Evolutionary conservation across 352 stramenopile genomes (phyloP).

Genomic region (Globisporangium apiculatum): DNA sequence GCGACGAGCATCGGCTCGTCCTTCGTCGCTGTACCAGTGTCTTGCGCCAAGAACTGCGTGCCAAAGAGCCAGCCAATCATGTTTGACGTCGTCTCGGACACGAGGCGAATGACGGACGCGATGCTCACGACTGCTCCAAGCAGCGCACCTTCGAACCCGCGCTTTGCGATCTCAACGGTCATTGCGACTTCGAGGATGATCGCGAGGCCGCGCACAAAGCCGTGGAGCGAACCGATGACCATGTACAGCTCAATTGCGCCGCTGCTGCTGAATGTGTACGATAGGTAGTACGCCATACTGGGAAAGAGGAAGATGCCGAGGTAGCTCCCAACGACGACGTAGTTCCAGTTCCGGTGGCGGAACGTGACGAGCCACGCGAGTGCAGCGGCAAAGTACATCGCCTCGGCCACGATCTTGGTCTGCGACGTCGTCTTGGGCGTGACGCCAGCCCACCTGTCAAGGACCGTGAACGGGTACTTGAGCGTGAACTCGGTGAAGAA

Average conservation of each 20-base stretch:
- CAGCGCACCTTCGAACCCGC: constrained; percentile 31
- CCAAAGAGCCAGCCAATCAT: constrained; percentile 14
- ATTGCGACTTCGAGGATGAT: constrained; percentile 33
- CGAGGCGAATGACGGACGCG: constrained; percentile 26
- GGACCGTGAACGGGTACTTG: constrained; percentile 25
- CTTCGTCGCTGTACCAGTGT: constrained; percentile 10
- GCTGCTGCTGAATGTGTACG: constrained; percentile 19
- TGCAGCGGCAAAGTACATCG: constrained; percentile 21
- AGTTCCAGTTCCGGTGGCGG: constrained; percentile 28
- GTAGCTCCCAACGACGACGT: constrained; percentile 21
- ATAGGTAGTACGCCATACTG: constrained; percentile 18
- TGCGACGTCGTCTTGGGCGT: constrained; percentile 22
- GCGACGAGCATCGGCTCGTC: constrained; percentile 24
- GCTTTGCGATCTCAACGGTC: constrained; percentile 32
- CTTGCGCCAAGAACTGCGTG: constrained; percentile 14
- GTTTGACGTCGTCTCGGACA: constrained; percentile 18
- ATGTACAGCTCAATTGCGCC: constrained; percentile 24
- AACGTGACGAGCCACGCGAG: constrained; percentile 26
- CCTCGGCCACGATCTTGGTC: constrained; percentile 21
- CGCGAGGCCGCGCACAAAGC: constrained; percentile 25
- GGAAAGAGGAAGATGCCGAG: constrained; percentile 20
- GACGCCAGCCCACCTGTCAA: constrained; percentile 34
- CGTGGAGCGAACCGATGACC: constrained; percentile 25
- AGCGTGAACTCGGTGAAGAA: constrained; percentile 46
- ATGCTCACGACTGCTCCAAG: constrained; percentile 38